These are phyloP conservation scores for Irpex sp. DNA, from an alignment of 1,284 basidiomycete genomes.

Conservation along the genomic window DNA sequence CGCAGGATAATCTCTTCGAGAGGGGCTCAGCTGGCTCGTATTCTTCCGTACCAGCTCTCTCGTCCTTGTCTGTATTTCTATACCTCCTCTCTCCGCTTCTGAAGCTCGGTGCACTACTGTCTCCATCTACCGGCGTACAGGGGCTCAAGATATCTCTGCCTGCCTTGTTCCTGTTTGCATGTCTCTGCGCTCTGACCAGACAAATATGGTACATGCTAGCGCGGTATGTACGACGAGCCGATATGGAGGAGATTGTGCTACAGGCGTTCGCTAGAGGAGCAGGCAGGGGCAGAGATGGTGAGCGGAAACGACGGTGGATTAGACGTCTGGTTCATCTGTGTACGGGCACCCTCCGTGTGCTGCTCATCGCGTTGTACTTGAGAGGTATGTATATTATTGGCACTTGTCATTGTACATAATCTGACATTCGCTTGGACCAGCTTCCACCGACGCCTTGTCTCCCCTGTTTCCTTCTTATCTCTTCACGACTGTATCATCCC, in stretches of 20 bases:
- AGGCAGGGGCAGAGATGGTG: conserved; percentile 31
- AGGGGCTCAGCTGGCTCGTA: not conserved
- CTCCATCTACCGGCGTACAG: conserved; percentile 37
- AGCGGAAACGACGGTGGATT: conserved; percentile 36
- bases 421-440: conserved; percentile 27
- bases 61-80: conserved; percentile 56
- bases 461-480: conserved; percentile 36
- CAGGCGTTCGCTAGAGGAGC: conserved; percentile 57
- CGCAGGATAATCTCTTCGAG: conserved; percentile 38
- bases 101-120: conserved; percentile 62
- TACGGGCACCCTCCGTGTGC: conserved; percentile 42
- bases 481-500: conserved; percentile 26
- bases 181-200: conserved; percentile 55
- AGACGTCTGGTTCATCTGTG: conserved; percentile 38
- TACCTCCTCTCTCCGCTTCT: conserved; percentile 68
- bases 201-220: conserved; percentile 75
- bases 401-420: not conserved
- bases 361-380: conserved; percentile 59
- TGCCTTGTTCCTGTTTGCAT: conserved; percentile 50
- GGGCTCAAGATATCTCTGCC: conserved; percentile 48
- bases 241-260: conserved; percentile 60
- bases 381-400: conserved; percentile 43
- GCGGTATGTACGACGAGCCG: conserved; percentile 58
- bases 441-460: conserved; percentile 47
- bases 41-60: conserved; percentile 45